phyloP scores from a whole-genome alignment of 768 basidiomycete species.

The Suillus spraguei region DNA sequence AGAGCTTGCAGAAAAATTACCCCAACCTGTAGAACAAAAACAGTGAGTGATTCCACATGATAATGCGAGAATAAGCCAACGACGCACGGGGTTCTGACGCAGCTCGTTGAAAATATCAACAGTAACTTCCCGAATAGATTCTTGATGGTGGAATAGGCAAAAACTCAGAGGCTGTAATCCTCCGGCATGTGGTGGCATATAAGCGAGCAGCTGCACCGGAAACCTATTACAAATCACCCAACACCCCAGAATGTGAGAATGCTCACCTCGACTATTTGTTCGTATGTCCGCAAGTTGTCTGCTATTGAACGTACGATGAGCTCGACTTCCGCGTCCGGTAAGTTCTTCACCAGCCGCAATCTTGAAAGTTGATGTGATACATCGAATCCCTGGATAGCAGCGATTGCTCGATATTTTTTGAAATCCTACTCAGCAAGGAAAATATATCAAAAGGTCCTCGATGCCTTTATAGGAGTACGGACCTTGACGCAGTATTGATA shows the following conservation, averaged over 20 bases:
- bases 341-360: conserved; percentile 69
- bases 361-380: conserved; percentile 84
- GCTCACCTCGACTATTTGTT: conserved; percentile 85
- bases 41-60: conserved; percentile 13
- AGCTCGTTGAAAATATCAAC: conserved; percentile 85
- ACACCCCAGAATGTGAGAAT: background rate
- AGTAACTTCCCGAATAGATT: conserved; percentile 73
- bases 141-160: conserved; percentile 87
- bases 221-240: background rate
- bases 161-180: conserved; percentile 88
- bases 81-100: conserved; percentile 70
- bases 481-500: conserved; percentile 78
- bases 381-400: conserved; percentile 80
- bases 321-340: conserved; percentile 74
- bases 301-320: conserved; percentile 75
- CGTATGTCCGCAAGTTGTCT: conserved; percentile 75
- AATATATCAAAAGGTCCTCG: background rate
- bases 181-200: conserved; percentile 72
- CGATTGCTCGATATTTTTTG: conserved; percentile 49
- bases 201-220: conserved; percentile 70
- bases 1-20: conserved; percentile 74
- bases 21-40: conserved; percentile 58
- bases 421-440: conserved; percentile 59
- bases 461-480: conserved; percentile 23
- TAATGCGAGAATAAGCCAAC: background rate